phyloP scores from a whole-genome alignment of 495 filamentous ascomycete species.

The Amphirosellinia nigrospora region DNA sequence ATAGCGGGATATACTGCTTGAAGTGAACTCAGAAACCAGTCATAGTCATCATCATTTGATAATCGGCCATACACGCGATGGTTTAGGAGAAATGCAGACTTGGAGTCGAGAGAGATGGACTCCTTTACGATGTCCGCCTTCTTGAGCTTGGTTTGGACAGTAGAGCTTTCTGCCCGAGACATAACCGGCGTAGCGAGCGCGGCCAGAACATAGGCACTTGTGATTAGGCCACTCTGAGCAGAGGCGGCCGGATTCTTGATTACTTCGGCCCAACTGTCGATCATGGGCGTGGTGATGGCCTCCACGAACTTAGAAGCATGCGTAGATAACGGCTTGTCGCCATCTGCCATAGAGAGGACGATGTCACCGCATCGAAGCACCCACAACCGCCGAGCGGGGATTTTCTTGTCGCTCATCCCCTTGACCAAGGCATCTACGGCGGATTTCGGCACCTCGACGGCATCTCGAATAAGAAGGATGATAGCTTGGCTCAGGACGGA shows the following conservation, averaged over 20 bases:
- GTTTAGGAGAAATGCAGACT: constrained; percentile 85
- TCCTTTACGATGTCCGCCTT: constrained; percentile 66
- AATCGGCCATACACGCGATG: constrained; percentile 83
- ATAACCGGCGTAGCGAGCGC: constrained; percentile 61
- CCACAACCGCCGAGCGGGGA: constrained; percentile 81
- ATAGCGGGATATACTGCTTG: constrained; percentile 59
- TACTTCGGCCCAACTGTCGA: constrained; percentile 79
- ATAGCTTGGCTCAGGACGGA: constrained; percentile 69
- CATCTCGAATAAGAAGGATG: constrained; percentile 61
- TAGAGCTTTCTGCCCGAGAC: constrained; percentile 48
- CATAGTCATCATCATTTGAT: constrained; percentile 69
- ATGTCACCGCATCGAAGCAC: constrained; percentile 74
- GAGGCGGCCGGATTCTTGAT: constrained; percentile 75
- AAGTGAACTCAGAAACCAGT: constrained; percentile 77
- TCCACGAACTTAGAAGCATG: constrained; percentile 61
- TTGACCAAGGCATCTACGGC: constrained; percentile 75
- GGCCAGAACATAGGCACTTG: constrained; percentile 74
- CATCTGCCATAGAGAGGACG: constrained; percentile 61
- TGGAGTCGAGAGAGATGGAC: constrained; percentile 68
- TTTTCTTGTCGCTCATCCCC: constrained; percentile 82
- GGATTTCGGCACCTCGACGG: constrained; percentile 63
- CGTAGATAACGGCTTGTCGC: constrained; percentile 50
- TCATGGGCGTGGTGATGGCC: constrained; percentile 66
- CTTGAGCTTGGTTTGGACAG: constrained; percentile 54
- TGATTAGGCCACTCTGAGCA: constrained; percentile 76